phyloP scores from a whole-genome alignment of 2,329 filamentous ascomycete species.

The Fusarium sp. region DNA sequence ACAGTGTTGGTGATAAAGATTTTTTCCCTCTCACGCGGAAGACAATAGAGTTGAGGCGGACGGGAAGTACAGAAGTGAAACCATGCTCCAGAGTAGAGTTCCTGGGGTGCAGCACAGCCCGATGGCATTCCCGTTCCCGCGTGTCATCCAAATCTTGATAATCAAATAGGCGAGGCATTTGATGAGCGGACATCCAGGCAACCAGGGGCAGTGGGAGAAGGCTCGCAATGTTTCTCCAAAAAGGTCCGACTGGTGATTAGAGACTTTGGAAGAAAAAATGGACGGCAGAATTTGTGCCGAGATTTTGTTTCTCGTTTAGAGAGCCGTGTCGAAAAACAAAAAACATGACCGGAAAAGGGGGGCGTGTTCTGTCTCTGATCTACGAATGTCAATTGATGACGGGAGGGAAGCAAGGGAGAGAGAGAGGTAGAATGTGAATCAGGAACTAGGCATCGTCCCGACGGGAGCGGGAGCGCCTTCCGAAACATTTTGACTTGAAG shows the following conservation, averaged over 20 bases:
- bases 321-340: background rate
- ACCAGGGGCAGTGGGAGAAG: background rate
- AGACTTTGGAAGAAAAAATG: background rate
- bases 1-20: conserved; percentile 28
- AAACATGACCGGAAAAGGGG: background rate
- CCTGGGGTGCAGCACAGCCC: background rate
- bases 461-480: conserved; percentile 18
- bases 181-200: background rate
- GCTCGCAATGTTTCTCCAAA: background rate
- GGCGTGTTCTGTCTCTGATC: background rate
- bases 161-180: conserved; percentile 19
- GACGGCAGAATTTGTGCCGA: background rate
- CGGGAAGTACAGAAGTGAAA: conserved; percentile 1
- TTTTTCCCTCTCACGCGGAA: conserved; percentile 17
- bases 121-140: background rate
- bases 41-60: background rate
- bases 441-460: conserved; percentile 27
- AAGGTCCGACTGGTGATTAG: background rate
- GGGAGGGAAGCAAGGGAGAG: background rate
- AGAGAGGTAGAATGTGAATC: background rate
- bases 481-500: conserved; percentile 19
- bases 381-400: background rate
- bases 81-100: background rate
- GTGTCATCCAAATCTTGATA: conserved; percentile 1
- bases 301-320: background rate